phyloP scores from a whole-genome alignment of 257 asterid genomes.

The Perilla frutescens region DNA sequence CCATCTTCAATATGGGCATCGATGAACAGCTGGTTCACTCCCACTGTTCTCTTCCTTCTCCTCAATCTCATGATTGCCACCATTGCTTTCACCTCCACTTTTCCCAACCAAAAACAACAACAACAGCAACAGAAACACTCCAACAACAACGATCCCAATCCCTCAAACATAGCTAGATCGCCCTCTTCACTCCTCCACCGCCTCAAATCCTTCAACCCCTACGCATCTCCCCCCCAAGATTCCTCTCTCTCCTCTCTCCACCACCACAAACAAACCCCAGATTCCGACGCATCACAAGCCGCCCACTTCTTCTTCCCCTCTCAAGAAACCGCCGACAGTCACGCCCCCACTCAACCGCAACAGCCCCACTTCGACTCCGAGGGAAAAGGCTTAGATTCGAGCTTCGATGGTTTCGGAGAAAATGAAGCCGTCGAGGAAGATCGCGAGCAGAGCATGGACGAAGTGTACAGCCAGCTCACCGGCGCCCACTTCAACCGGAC shows the following conservation, averaged over 20 bases:
- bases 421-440: not conserved
- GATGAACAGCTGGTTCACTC: conserved; percentile 91
- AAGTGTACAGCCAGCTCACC: conserved; percentile 52
- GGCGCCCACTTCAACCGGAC: conserved; percentile 52
- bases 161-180: conserved; percentile 42
- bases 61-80: conserved; percentile 84
- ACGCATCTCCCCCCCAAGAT: conserved; percentile 39
- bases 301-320: conserved; percentile 51
- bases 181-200: conserved; percentile 81
- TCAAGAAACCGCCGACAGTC: not conserved
- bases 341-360: not conserved
- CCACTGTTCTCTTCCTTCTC: conserved; percentile 77
- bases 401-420: conserved; percentile 25
- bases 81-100: conserved; percentile 67
- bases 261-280: conserved; percentile 35
- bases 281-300: conserved; percentile 40
- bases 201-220: conserved; percentile 63
- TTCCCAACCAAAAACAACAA: conserved; percentile 51
- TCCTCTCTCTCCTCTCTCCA: not conserved
- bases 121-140: conserved; percentile 12
- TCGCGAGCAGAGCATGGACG: conserved; percentile 52
- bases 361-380: conserved; percentile 19
- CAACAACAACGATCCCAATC: not conserved
- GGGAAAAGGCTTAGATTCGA: conserved; percentile 2
- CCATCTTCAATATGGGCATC: conserved; percentile 80